Evolutionary conservation across 768 basidiomycete genomes (phyloP).

Genomic region (Pluteus cervinus): DNA sequence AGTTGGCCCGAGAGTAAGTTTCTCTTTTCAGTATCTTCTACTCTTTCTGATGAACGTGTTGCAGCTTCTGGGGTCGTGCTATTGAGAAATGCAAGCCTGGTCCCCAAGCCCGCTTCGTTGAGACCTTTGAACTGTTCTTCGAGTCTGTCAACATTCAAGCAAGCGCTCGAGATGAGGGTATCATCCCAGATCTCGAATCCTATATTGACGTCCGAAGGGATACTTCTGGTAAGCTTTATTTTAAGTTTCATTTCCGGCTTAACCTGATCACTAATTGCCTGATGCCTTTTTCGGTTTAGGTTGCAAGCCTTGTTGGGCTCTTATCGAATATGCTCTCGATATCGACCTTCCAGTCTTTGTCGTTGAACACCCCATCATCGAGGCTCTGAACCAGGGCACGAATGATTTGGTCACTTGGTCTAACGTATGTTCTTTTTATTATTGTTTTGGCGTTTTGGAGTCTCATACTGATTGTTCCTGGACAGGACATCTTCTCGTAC

Average conservation of each 20-base stretch:
- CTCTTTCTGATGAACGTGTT: conserved; percentile 5
- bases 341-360: conserved; percentile 70
- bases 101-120: conserved; percentile 62
- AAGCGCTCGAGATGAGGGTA: conserved; percentile 42
- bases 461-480: conserved; percentile 5
- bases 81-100: conserved; percentile 50
- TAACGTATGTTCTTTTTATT: conserved; percentile 46
- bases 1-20: conserved; percentile 64
- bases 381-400: conserved; percentile 55
- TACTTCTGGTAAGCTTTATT: conserved; percentile 47
- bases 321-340: conserved; percentile 68
- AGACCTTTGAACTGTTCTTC: conserved; percentile 64
- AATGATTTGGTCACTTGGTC: conserved; percentile 85
- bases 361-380: conserved; percentile 57
- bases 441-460: conserved; percentile 1
- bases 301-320: conserved; percentile 71
- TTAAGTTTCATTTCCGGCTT: conserved; percentile 10
- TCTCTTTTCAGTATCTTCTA: conserved; percentile 7
- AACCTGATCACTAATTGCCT: conserved; percentile 1
- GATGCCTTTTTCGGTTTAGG: conserved; percentile 18
- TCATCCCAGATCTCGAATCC: conserved; percentile 64
- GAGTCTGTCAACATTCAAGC: conserved; percentile 63
- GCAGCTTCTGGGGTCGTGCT: conserved; percentile 65
- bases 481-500: conserved; percentile 70
- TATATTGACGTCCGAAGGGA: conserved; percentile 70